These are phyloP conservation scores for Acanthamoeba sp. DNA, from an alignment of 208 protist species.

Conservation along the genomic window DNA sequence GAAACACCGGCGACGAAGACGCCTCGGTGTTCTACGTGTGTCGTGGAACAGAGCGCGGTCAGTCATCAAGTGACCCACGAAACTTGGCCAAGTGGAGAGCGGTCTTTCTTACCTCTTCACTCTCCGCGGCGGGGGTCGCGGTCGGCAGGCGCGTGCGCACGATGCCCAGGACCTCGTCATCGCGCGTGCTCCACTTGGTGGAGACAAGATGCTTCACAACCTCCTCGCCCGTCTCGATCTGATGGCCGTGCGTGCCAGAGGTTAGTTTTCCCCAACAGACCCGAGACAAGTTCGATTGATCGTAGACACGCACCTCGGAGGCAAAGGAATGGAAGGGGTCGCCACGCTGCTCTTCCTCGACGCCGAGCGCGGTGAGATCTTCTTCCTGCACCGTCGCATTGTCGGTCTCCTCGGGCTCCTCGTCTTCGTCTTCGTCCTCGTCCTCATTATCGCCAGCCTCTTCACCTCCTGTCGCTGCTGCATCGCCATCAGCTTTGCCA, in stretches of 20 bases:
- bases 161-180: neutral
- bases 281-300: no score
- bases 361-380: conserved; percentile 37
- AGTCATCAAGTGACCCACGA: no score
- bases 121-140: neutral
- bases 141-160: conserved; percentile 25
- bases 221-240: conserved; percentile 29
- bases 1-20: neutral
- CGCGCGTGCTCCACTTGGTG: neutral
- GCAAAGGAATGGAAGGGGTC: conserved; percentile 55
- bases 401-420: neutral
- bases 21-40: neutral
- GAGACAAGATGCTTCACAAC: neutral
- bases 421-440: neutral
- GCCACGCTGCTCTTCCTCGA: neutral
- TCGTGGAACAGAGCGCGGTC: no score
- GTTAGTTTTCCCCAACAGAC: no score
- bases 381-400: neutral
- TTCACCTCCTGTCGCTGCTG: conserved; percentile 10
- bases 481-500: neutral
- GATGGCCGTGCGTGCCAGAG: no score
- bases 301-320: neutral
- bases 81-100: no score
- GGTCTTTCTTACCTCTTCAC: neutral
- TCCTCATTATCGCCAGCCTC: neutral